Conservation (phyloP, 75 land plant genomes). For the Sequoiadendron giganteum region DNA sequence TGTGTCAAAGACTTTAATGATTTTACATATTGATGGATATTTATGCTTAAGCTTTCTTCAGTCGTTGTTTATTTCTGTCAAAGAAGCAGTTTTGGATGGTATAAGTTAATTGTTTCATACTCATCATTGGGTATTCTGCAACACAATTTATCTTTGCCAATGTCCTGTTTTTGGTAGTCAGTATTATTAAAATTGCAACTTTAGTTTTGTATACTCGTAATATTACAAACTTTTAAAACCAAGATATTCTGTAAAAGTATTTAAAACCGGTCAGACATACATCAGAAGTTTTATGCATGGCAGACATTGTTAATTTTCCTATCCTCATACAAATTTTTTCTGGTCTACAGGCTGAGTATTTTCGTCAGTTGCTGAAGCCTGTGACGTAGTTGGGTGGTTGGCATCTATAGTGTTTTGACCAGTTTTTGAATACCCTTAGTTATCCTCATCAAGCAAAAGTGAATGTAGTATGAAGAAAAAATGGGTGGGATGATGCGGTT, state of each 20-base stretch:
- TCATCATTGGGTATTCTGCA: background rate
- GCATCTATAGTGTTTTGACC: background rate
- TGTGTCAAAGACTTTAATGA: background rate
- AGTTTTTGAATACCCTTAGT: constrained; percentile 8
- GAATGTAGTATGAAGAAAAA: constrained; percentile 18
- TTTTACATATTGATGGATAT: background rate
- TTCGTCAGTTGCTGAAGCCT: constrained; percentile 77
- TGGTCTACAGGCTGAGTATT: constrained; percentile 62
- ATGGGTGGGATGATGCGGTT: background rate
- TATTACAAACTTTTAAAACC: background rate
- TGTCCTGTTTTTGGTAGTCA: background rate
- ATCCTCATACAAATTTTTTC: background rate
- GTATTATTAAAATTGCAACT: too few relatives aligned
- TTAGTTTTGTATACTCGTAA: background rate
- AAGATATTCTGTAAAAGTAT: too few relatives aligned
- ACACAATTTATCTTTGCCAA: background rate
- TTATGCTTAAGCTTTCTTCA: background rate
- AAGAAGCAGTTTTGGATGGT: background rate
- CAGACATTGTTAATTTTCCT: background rate
- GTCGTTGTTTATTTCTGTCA: background rate
- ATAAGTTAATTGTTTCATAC: background rate
- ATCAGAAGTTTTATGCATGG: background rate
- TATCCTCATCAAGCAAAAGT: constrained; percentile 5
- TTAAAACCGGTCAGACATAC: background rate
- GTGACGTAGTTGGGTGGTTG: constrained; percentile 51